A percentile compares a stretch with the other conserved stretches of the same genome.
Evolutionary conservation across 805 yeast species (phyloP).

Genomic region (Suhomyces tanzawaensis): DNA sequence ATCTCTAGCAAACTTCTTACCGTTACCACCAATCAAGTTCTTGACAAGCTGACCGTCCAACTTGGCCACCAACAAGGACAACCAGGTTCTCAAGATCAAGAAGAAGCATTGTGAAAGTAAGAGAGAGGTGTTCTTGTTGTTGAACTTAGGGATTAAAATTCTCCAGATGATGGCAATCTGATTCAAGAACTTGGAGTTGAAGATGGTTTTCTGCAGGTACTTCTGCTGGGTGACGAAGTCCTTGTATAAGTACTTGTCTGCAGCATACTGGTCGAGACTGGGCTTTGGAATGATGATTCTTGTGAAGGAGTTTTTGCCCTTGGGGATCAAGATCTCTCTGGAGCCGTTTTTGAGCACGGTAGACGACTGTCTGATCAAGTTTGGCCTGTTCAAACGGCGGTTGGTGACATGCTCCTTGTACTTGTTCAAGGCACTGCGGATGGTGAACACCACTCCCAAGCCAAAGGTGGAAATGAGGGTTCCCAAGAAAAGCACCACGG

Average conservation of each 20-base stretch:
- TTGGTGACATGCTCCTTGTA: constrained; percentile 30
- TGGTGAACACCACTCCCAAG: constrained; percentile 32
- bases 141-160: constrained; percentile 73
- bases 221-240: constrained; percentile 38
- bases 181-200: constrained; percentile 64
- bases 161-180: constrained; percentile 77
- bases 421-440: constrained; percentile 28
- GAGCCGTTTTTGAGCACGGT: constrained; percentile 43
- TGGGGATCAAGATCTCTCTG: constrained; percentile 49
- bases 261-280: constrained; percentile 50
- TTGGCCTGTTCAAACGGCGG: constrained; percentile 29
- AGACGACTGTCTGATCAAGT: constrained; percentile 40
- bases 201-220: constrained; percentile 23
- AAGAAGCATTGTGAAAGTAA: constrained; percentile 71
- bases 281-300: constrained; percentile 48
- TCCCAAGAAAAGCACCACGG: constrained; percentile 40
- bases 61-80: constrained; percentile 80
- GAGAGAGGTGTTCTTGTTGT: constrained; percentile 63
- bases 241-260: constrained; percentile 54
- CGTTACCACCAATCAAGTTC: constrained; percentile 80
- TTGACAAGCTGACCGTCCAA: constrained; percentile 90
- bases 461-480: constrained; percentile 42
- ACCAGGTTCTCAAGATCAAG: constrained; percentile 79
- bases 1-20: constrained; percentile 71
- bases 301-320: constrained; percentile 35